Conservation (phyloP, 2,329 filamentous ascomycete genomes). For the Pseudofabraea citricarpa region DNA sequence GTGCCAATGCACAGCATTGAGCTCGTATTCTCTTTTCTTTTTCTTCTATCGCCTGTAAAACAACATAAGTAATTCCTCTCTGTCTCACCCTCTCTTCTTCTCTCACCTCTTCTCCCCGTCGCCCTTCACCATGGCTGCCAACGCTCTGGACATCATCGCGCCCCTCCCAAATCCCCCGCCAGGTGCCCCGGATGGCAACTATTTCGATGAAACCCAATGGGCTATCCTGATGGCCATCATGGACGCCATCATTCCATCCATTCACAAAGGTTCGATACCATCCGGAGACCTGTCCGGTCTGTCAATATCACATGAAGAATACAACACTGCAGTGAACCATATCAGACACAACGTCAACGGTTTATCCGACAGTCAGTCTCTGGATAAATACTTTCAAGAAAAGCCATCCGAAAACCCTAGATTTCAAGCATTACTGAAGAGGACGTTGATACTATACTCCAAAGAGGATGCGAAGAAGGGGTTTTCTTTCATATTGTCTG, state of each 20-base stretch:
- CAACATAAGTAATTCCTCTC: not conserved
- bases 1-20: too few relatives aligned
- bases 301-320: conserved; percentile 43
- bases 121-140: conserved; percentile 3
- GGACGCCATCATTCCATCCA: conserved; percentile 56
- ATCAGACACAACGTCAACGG: conserved; percentile 31
- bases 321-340: conserved; percentile 39
- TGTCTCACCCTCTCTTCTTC: not conserved
- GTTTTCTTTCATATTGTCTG: conserved; percentile 19
- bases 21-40: too few relatives aligned
- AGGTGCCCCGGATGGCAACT: conserved; percentile 24
- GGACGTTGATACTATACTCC: conserved; percentile 31
- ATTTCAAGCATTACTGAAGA: conserved; percentile 46
- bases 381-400: conserved; percentile 49
- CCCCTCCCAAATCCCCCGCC: conserved; percentile 21
- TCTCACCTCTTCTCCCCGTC: not conserved
- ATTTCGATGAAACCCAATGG: conserved; percentile 48
- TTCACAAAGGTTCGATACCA: conserved; percentile 38
- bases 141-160: conserved; percentile 6
- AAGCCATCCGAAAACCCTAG: conserved; percentile 44
- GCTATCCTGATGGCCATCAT: conserved; percentile 47
- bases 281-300: conserved; percentile 38
- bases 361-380: conserved; percentile 35
- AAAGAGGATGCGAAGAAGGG: conserved; percentile 23
- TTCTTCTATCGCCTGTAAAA: too few relatives aligned